A percentile compares a stretch with the other conserved stretches of the same genome.
Evolutionary conservation across 306 rosid species (phyloP).

Genomic region (Sphenostylis stenocarpa): DNA sequence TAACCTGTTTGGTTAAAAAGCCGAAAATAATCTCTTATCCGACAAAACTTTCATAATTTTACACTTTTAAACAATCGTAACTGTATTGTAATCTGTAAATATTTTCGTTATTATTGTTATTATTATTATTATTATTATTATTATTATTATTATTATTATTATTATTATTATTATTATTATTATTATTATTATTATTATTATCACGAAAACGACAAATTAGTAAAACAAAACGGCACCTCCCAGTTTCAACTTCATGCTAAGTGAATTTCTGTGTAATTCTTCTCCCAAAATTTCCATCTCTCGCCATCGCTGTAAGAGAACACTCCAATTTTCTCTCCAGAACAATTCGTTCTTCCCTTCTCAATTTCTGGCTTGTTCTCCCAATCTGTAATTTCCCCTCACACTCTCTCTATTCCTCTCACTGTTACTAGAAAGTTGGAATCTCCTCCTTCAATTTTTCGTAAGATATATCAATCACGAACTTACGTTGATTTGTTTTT

Average conservation of each 20-base stretch:
- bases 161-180: no score
- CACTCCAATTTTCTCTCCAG: constrained; percentile 21
- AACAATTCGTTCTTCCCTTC: neutral
- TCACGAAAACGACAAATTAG: neutral
- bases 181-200: no score
- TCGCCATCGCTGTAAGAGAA: constrained; percentile 13
- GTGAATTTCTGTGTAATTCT: constrained; percentile 8
- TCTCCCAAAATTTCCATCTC: neutral
- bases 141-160: no score
- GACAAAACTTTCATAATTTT: no score
- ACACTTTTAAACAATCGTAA: no score
- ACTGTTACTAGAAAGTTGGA: constrained; percentile 5
- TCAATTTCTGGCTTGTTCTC: constrained; percentile 1
- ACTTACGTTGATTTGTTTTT: neutral
- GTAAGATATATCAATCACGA: constrained; percentile 14
- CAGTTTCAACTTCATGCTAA: neutral
- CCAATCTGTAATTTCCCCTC: neutral
- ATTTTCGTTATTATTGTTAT: no score
- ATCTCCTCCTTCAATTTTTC: constrained; percentile 16
- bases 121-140: no score
- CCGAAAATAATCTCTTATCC: no score
- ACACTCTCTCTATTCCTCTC: neutral
- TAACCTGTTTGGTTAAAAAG: no score
- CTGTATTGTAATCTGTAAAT: no score
- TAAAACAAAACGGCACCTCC: neutral